Evolutionary conservation across 495 filamentous ascomycete species (phyloP).

Genomic region (Neurospora discreta): DNA sequence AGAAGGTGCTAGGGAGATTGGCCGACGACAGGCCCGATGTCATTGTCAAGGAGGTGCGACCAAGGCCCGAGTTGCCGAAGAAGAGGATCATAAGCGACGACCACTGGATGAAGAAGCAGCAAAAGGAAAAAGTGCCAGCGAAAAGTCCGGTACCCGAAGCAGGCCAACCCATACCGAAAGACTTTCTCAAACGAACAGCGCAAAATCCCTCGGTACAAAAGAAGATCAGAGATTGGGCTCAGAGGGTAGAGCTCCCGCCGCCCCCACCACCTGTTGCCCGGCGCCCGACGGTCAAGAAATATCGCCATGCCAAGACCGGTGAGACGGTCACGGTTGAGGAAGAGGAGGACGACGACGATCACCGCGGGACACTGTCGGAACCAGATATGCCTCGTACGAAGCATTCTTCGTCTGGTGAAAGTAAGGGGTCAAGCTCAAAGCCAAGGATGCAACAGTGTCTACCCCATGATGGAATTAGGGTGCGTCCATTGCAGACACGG

Average conservation of each 20-base stretch:
- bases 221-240: constrained; percentile 44
- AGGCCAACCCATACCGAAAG: constrained; percentile 36
- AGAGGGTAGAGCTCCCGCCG: constrained; percentile 29
- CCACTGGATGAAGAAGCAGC: constrained; percentile 54
- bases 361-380: constrained; percentile 7
- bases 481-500: constrained; percentile 5
- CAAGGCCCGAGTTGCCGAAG: constrained; percentile 38
- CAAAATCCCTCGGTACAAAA: constrained; percentile 38
- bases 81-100: constrained; percentile 75
- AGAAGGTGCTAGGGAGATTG: constrained; percentile 20
- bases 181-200: constrained; percentile 36
- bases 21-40: constrained; percentile 1
- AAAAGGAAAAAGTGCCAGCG: constrained; percentile 25
- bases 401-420: neutral
- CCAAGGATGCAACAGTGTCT: constrained; percentile 12
- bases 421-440: neutral
- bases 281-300: constrained; percentile 10
- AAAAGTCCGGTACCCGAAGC: constrained; percentile 23
- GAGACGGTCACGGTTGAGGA: constrained; percentile 22
- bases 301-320: constrained; percentile 17
- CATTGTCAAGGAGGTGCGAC: constrained; percentile 1
- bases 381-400: neutral
- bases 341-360: constrained; percentile 1
- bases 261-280: constrained; percentile 1
- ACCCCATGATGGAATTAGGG: constrained; percentile 23